Evolutionary conservation across 768 basidiomycete species (phyloP).

Genomic region (Pulveroboletus ravenelii): DNA sequence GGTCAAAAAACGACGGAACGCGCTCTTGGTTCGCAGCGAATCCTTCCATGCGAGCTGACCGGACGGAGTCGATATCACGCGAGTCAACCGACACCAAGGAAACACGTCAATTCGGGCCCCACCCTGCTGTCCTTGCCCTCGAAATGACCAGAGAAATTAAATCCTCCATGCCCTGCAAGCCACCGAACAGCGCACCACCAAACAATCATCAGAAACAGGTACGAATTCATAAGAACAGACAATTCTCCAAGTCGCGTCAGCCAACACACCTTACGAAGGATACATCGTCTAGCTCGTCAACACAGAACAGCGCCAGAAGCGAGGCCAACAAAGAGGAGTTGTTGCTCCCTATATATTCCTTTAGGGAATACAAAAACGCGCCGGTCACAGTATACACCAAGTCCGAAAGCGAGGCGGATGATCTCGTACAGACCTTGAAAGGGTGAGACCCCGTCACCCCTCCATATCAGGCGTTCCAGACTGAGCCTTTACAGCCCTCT

Average conservation of each 20-base stretch:
- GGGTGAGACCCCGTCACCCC: slow-evolving; percentile 27
- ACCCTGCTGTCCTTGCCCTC: neutral
- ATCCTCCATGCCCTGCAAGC: slow-evolving; percentile 3
- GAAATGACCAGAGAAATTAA: neutral
- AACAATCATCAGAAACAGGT: neutral
- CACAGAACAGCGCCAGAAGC: neutral
- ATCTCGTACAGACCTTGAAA: slow-evolving; percentile 33
- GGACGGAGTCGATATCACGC: neutral
- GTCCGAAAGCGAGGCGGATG: slow-evolving; percentile 40
- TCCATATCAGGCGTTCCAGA: neutral
- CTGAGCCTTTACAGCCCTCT: slow-evolving; percentile 33
- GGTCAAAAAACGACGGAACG: neutral
- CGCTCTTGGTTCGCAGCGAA: neutral
- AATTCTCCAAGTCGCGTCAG: neutral
- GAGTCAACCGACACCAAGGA: neutral
- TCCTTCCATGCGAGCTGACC: neutral
- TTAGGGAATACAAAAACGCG: slow-evolving; percentile 25
- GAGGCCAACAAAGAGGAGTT: slow-evolving; percentile 1
- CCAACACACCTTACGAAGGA: slow-evolving; percentile 1
- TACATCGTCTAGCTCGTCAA: slow-evolving; percentile 1
- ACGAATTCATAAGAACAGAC: neutral
- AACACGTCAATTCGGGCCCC: neutral
- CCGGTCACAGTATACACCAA: slow-evolving; percentile 38
- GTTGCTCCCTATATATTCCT: slow-evolving; percentile 35
- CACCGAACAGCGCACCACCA: neutral